Conservation (phyloP, 2,329 filamentous ascomycete species). For the Exophiala mesophila region DNA sequence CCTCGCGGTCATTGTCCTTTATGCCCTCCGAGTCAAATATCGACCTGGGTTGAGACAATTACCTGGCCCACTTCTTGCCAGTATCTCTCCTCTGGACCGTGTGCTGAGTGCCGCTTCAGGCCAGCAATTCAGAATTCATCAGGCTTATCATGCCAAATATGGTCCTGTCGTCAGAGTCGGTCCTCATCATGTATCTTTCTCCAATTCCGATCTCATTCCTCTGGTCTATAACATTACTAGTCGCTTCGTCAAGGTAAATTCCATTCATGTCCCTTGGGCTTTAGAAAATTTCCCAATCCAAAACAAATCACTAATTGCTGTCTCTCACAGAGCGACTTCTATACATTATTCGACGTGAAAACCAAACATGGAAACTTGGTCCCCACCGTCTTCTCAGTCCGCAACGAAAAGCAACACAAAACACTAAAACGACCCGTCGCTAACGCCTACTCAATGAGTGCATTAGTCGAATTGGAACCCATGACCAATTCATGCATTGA, state of each 20-base stretch:
- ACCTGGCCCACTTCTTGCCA: slow-evolving; percentile 29
- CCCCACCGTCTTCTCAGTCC: slow-evolving; percentile 36
- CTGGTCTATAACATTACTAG: slow-evolving; percentile 23
- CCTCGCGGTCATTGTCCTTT: too few relatives aligned
- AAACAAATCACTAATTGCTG: too few relatives aligned
- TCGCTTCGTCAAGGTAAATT: slow-evolving; percentile 21
- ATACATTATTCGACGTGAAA: slow-evolving; percentile 17
- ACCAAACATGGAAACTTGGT: slow-evolving; percentile 23
- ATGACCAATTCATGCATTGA: slow-evolving; percentile 30
- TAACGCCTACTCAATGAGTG: slow-evolving; percentile 38
- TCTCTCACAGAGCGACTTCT: slow-evolving; percentile 23
- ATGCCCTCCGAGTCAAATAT: slow-evolving; percentile 7
- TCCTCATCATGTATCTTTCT: slow-evolving; percentile 30
- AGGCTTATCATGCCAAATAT: slow-evolving; percentile 27
- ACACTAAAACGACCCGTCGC: slow-evolving; percentile 37
- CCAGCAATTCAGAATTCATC: slow-evolving; percentile 25
- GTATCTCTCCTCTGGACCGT: slow-evolving; percentile 27
- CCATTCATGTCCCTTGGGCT: too few relatives aligned
- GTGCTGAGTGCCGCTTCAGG: slow-evolving; percentile 26
- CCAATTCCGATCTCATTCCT: slow-evolving; percentile 17
- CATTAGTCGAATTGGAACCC: slow-evolving; percentile 36
- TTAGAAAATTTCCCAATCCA: too few relatives aligned
- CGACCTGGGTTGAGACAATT: slow-evolving; percentile 17
- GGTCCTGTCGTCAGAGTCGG: slow-evolving; percentile 30
- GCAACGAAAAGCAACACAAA: slow-evolving; percentile 39